Conservation (phyloP, 2,329 filamentous ascomycete species). For the Arthrobotrys sphaeroides region DNA sequence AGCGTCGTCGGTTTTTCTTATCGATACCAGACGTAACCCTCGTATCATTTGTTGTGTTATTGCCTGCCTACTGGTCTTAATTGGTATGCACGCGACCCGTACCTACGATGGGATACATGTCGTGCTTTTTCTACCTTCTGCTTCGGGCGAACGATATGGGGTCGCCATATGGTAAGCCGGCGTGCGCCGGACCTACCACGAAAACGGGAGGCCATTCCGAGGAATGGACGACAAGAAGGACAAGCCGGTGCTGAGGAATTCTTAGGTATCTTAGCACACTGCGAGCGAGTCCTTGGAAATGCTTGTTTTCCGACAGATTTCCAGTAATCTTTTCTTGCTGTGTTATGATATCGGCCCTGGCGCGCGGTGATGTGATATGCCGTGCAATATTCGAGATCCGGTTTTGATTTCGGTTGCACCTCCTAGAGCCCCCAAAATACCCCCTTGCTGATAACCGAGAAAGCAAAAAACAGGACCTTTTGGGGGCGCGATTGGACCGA, state of each 20-base stretch:
- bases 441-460: not conserved
- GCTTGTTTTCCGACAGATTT: constrained; percentile 20
- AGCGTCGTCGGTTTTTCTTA: constrained; percentile 27
- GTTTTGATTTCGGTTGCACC: not conserved
- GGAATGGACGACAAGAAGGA: constrained; percentile 24
- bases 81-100: not conserved
- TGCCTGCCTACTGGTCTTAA: constrained; percentile 37
- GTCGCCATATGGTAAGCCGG: not conserved
- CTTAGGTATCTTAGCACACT: constrained; percentile 19
- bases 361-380: constrained; percentile 4
- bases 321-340: not conserved
- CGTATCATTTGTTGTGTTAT: constrained; percentile 13
- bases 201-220: constrained; percentile 31
- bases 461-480: too few relatives aligned
- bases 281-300: constrained; percentile 37
- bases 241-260: constrained; percentile 37
- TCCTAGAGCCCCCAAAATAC: not conserved
- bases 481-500: not conserved
- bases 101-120: not conserved
- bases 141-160: constrained; percentile 31
- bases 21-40: constrained; percentile 34
- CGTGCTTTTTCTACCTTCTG: constrained; percentile 33
- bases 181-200: not conserved
- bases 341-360: not conserved
- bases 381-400: not conserved